Evolutionary conservation across 352 stramenopile genomes (phyloP), one percentile per base, ranked within the genome.

Genomic region (Phytophthora brassicae): DNA sequence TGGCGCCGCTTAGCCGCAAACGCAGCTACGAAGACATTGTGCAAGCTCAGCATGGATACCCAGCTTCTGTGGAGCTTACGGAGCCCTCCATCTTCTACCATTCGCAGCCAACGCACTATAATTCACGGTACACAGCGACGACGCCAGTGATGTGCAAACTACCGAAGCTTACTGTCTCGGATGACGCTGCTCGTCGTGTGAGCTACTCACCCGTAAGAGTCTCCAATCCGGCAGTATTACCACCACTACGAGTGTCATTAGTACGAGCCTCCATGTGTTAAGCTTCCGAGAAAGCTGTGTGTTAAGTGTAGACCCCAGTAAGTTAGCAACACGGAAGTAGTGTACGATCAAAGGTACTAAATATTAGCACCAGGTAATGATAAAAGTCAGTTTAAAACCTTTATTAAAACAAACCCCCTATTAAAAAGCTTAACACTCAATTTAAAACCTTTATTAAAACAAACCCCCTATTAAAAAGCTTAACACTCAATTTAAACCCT

Each of bases 1-100:
- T 50, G 35, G 22, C 60, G 22, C 24, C 56, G 13, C 60, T 75
- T 4, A 51, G 56, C 29, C 67, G 71, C 53, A 79, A 79, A 45
- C 71, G 71, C 44, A 79, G 71, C 67, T 79, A 72, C 49, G 64
- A 79, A 45, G 71, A 79, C 44, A 62, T 77, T 48, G 56, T 75
- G 42, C 44, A 51, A 38, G 20, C 22, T 0, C 44, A 51, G 23
- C 23, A 48, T 14, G 22, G 29, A 4, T 55, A 68, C 24, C 39
- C 42, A 22, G 7, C 39, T 22, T 45, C 56, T 4, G 64, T 69
- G 19, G 60, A 80, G 45, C 66, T 77, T 46, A 65, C 68, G 29
- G 52, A 71, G 51, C 68, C 68, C 17, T 57, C 68, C 44, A 74
- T 75, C 33, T 66, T 61, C 28, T 79, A 79, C 26, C 66, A 75